Evolutionary conservation across 768 basidiomycete genomes (phyloP).

Genomic region (Fomitopsis pulvina): DNA sequence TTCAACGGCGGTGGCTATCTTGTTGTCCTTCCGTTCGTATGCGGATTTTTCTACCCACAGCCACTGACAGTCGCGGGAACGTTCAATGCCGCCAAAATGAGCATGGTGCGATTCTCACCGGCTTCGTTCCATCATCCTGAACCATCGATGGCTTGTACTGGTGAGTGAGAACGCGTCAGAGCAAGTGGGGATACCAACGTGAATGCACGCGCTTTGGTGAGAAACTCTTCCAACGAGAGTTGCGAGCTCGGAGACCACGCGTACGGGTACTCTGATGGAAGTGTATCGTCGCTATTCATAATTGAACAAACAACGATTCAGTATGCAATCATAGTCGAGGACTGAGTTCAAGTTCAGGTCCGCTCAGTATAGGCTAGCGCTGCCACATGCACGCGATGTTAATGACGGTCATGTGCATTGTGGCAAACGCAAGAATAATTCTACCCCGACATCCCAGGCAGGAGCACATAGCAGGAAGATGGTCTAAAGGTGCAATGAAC

Average conservation of each 20-base stretch:
- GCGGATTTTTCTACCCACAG: conserved; percentile 42
- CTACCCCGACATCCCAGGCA: no score
- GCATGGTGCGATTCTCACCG: conserved; percentile 30
- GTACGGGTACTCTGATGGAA: conserved; percentile 41
- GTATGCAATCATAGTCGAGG: no score
- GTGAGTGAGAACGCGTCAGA: not conserved
- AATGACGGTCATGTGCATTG: no score
- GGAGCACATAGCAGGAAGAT: no score
- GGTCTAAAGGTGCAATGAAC: no score
- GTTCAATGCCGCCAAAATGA: not conserved
- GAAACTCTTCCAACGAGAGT: conserved; percentile 42
- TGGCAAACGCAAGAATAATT: no score
- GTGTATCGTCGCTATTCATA: conserved; percentile 31
- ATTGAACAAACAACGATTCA: no score
- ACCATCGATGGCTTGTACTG: conserved; percentile 77
- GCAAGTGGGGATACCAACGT: not conserved
- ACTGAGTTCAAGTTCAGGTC: no score
- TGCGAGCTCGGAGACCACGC: conserved; percentile 41
- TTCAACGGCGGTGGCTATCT: conserved; percentile 27
- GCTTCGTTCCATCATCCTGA: conserved; percentile 69
- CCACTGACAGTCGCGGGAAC: conserved; percentile 40
- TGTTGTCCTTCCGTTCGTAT: conserved; percentile 1
- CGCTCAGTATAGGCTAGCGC: no score
- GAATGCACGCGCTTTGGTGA: conserved; percentile 39
- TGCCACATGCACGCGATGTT: no score